These are phyloP conservation scores for Eucalyptus microcorys DNA, from an alignment of 345 rosid genomes.

Conservation along the genomic window DNA sequence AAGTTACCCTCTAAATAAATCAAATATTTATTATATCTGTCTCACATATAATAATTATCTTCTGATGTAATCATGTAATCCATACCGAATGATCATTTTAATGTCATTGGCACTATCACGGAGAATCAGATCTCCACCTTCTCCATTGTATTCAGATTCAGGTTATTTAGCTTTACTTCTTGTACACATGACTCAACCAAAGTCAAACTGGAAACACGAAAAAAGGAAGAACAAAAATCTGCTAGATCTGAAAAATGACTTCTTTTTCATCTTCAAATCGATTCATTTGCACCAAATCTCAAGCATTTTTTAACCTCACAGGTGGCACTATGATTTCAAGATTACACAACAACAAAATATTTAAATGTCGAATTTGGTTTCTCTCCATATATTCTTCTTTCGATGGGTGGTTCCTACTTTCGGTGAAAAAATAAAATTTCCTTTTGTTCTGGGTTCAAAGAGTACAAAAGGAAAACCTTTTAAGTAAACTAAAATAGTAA, in stretches of 20 bases:
- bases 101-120: not conserved
- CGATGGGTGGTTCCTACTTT: not conserved
- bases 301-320: not conserved
- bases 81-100: not conserved
- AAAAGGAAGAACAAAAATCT: not conserved
- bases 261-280: not conserved
- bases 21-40: not conserved
- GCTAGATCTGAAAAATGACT: not conserved
- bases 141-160: not conserved
- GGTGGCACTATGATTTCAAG: not conserved
- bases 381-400: not conserved
- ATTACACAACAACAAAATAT: not conserved
- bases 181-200: not conserved
- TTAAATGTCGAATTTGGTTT: not conserved
- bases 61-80: not conserved
- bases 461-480: not conserved
- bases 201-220: not conserved
- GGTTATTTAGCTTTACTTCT: not conserved
- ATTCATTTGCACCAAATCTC: not conserved
- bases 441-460: not conserved
- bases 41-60: not conserved
- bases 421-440: not conserved
- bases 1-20: not conserved
- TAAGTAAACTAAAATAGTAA: not conserved
- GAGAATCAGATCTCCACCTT: not conserved